These are phyloP conservation scores for Aspergillus unguis DNA, from an alignment of 2,329 filamentous ascomycete genomes.

Conservation along the genomic window DNA sequence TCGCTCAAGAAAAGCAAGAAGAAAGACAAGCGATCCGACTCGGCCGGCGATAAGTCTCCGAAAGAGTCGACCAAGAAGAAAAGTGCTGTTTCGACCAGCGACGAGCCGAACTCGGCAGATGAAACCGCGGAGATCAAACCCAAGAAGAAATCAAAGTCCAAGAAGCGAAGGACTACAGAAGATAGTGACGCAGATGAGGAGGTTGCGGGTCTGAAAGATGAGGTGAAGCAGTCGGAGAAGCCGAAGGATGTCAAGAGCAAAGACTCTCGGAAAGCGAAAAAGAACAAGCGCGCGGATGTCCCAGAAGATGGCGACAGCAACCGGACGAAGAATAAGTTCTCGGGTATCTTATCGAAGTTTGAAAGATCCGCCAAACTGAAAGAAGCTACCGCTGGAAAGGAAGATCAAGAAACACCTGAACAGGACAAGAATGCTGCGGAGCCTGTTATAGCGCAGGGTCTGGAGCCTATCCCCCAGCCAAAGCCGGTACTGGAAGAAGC, in stretches of 20 bases:
- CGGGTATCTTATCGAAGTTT: conserved; percentile 39
- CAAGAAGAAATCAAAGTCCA: conserved; percentile 36
- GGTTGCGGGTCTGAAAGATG: conserved; percentile 27
- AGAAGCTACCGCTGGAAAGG: conserved; percentile 13
- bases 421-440: conserved; percentile 20
- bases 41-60: conserved; percentile 32
- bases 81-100: conserved; percentile 26
- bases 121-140: conserved; percentile 16
- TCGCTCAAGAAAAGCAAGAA: conserved; percentile 32
- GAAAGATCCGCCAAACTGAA: conserved; percentile 32
- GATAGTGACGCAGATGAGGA: conserved; percentile 14
- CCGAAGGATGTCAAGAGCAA: conserved; percentile 20
- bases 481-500: conserved; percentile 54
- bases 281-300: conserved; percentile 4
- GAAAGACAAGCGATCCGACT: conserved; percentile 23
- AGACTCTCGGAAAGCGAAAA: background rate
- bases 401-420: conserved; percentile 11
- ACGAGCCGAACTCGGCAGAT: conserved; percentile 26
- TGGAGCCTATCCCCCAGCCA: conserved; percentile 77
- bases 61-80: conserved; percentile 26
- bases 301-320: conserved; percentile 17
- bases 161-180: conserved; percentile 32
- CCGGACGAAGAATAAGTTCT: conserved; percentile 31
- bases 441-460: conserved; percentile 48
- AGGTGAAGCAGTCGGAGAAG: conserved; percentile 5